Evolutionary conservation across 257 asterid species (phyloP).

Genomic region (Scutellaria baicalensis): DNA sequence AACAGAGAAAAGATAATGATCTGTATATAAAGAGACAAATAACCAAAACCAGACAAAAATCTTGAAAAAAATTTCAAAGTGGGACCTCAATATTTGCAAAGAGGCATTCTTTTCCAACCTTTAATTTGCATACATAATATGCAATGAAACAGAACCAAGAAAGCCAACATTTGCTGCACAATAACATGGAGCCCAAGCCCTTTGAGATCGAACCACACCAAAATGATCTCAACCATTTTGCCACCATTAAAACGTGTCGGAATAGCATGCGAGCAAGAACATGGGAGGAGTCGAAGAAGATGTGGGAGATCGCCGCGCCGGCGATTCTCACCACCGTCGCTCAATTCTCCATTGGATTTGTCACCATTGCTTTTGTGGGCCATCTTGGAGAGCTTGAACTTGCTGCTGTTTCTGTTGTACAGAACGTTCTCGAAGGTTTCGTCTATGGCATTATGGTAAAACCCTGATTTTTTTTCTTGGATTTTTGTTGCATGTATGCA

Average conservation of each 20-base stretch:
- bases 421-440: conserved; percentile 78
- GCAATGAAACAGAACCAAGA: conserved; percentile 24
- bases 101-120: neutral
- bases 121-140: neutral
- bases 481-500: no score
- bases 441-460: conserved; percentile 74
- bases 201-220: conserved; percentile 21
- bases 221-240: neutral
- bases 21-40: neutral
- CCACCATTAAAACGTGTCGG: neutral
- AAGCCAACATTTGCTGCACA: conserved; percentile 21
- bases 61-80: neutral
- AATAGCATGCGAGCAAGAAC: conserved; percentile 19
- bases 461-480: neutral
- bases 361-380: conserved; percentile 69
- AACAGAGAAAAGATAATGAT: neutral
- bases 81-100: neutral
- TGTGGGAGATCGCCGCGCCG: conserved; percentile 74
- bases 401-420: conserved; percentile 76
- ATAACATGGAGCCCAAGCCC: conserved; percentile 28
- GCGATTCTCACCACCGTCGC: conserved; percentile 58
- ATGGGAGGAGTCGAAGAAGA: conserved; percentile 53
- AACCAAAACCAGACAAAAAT: neutral
- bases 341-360: conserved; percentile 65
- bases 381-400: conserved; percentile 70